Conservation (phyloP, 768 basidiomycete species). For the Auricularia auricula-judae region DNA sequence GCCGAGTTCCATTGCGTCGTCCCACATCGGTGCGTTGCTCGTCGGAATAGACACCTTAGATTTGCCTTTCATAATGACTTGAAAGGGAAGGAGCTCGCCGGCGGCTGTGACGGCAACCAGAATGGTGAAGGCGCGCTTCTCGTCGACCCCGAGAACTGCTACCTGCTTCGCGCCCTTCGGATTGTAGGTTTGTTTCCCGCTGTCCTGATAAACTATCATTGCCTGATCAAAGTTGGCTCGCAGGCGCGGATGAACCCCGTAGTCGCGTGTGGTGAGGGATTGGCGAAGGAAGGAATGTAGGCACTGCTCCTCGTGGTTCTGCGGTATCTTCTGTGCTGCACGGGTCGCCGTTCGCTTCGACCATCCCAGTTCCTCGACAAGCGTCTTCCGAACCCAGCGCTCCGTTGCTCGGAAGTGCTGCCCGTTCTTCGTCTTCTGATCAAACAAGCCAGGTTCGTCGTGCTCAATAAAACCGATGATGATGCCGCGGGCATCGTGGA, state of each 20-base stretch:
- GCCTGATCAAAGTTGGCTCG: constrained; percentile 29
- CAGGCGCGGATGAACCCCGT: constrained; percentile 17
- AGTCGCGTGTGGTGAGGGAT: constrained; percentile 16
- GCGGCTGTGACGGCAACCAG: constrained; percentile 20
- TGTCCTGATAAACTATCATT: constrained; percentile 18
- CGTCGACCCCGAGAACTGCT: constrained; percentile 21
- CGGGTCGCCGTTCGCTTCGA: constrained; percentile 17
- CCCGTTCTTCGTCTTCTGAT: constrained; percentile 14
- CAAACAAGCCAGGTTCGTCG: constrained; percentile 18
- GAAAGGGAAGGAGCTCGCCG: constrained; percentile 26
- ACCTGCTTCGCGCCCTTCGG: constrained; percentile 25
- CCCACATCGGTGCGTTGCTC: constrained; percentile 6
- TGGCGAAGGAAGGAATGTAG: constrained; percentile 12
- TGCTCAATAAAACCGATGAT: constrained; percentile 18
- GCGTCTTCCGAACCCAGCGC: constrained; percentile 15
- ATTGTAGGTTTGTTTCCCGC: constrained; percentile 19
- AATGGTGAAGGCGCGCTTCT: constrained; percentile 32
- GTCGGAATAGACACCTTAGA: constrained; percentile 17
- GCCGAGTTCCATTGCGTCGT: constrained; percentile 13
- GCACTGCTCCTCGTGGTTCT: constrained; percentile 15
- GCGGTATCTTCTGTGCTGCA: constrained; percentile 26
- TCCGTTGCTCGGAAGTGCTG: constrained; percentile 19
- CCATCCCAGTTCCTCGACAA: constrained; percentile 17
- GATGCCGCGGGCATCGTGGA: constrained; percentile 19
- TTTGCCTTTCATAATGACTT: constrained; percentile 26